These are phyloP conservation scores for Fraxinus platypoda DNA, from an alignment of 305 asterid species.

Conservation along the genomic window DNA sequence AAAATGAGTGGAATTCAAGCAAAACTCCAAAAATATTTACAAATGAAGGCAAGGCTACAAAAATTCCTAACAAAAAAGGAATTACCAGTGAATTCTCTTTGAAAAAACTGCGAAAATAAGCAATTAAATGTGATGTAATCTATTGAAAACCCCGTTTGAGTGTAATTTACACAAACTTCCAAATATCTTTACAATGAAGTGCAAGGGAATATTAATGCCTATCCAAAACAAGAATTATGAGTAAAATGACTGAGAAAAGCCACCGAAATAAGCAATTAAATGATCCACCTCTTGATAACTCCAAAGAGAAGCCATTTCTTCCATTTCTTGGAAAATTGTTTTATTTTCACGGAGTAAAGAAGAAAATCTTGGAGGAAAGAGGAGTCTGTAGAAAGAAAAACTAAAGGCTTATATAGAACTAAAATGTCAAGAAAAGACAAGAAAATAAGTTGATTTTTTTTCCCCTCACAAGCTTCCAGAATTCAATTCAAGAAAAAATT, in stretches of 20 bases:
- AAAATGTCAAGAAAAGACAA: neutral
- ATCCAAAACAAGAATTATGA: too few species aligned
- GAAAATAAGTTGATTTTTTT: neutral
- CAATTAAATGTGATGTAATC: neutral
- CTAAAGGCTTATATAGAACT: constrained; percentile 24
- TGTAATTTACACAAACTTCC: neutral
- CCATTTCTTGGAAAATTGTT: constrained; percentile 29
- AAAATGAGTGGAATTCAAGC: neutral
- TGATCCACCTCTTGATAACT: constrained; percentile 57
- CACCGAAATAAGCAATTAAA: neutral
- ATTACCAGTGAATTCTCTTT: neutral
- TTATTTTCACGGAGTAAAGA: constrained; percentile 6
- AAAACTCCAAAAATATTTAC: constrained; percentile 8
- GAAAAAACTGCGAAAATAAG: neutral
- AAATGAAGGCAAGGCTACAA: neutral
- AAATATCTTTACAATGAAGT: neutral
- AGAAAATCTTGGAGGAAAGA: constrained; percentile 22
- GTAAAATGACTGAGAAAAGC: neutral
- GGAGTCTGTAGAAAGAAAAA: constrained; percentile 21
- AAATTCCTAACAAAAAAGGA: neutral
- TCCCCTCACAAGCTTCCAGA: neutral
- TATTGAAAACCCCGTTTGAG: neutral
- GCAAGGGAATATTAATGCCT: neutral
- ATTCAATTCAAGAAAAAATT: neutral
- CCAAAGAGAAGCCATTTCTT: constrained; percentile 61